These are phyloP conservation scores for Vanrija pseudolonga DNA, from an alignment of 1,284 basidiomycete species.

Conservation along the genomic window DNA sequence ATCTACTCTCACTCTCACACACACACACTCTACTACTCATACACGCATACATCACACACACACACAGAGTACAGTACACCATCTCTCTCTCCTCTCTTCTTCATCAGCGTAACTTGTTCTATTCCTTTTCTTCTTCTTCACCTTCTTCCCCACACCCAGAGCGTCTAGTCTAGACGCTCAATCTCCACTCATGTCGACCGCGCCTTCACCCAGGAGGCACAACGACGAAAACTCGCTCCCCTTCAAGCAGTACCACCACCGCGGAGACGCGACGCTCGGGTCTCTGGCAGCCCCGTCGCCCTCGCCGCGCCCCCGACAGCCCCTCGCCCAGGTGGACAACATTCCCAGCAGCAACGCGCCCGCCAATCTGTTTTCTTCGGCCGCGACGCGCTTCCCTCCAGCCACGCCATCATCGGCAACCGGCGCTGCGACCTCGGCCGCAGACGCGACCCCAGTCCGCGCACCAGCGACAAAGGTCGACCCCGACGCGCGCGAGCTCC, in stretches of 20 bases:
- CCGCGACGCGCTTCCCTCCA: constrained; percentile 4
- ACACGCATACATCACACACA: too few relatives aligned
- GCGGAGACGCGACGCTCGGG: constrained; percentile 1
- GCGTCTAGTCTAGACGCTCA: neutral
- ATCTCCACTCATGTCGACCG: constrained; percentile 9
- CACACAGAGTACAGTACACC: neutral
- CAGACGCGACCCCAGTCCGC: constrained; percentile 16
- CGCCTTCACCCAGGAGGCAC: constrained; percentile 12
- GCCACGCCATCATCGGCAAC: constrained; percentile 12
- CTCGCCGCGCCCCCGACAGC: constrained; percentile 17
- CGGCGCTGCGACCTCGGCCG: neutral
- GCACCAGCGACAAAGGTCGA: constrained; percentile 16
- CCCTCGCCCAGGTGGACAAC: constrained; percentile 17
- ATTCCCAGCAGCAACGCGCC: neutral
- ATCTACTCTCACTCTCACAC: too few relatives aligned
- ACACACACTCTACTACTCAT: too few relatives aligned
- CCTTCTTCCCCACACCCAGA: neutral
- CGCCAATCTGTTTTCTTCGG: constrained; percentile 11
- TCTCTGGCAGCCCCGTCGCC: constrained; percentile 4
- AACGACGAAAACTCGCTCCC: constrained; percentile 23
- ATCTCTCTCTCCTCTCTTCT: too few relatives aligned
- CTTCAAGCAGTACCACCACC: constrained; percentile 1
- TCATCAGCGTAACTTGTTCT: constrained; percentile 1
- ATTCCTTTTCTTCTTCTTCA: neutral
- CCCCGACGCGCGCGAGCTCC: constrained; percentile 18